These are phyloP conservation scores for Pezicula rhizophila DNA, from an alignment of 2,329 filamentous ascomycete species.

Conservation along the genomic window DNA sequence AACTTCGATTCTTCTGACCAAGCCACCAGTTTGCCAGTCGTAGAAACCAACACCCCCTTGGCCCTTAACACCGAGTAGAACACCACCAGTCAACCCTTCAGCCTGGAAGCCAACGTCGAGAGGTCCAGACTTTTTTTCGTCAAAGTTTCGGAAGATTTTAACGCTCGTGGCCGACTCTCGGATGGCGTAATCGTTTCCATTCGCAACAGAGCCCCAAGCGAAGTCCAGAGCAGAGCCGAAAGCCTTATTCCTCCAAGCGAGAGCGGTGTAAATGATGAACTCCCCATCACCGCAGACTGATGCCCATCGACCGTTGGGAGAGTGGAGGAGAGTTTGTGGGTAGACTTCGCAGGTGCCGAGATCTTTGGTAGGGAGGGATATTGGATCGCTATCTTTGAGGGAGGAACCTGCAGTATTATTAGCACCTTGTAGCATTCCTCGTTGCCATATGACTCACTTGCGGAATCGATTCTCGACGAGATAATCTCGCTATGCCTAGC, in stretches of 20 bases:
- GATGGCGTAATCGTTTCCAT: slow-evolving; percentile 97
- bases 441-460: slow-evolving; percentile 39
- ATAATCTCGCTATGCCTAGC: slow-evolving; percentile 92
- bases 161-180: slow-evolving; percentile 90
- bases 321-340: slow-evolving; percentile 88
- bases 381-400: slow-evolving; percentile 82
- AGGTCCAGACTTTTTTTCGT: slow-evolving; percentile 72
- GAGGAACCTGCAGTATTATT: slow-evolving; percentile 54
- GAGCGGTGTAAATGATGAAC: slow-evolving; percentile 96
- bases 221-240: slow-evolving; percentile 96
- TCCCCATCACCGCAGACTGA: slow-evolving; percentile 92
- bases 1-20: slow-evolving; percentile 88
- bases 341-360: slow-evolving; percentile 95
- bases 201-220: slow-evolving; percentile 93
- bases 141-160: slow-evolving; percentile 97
- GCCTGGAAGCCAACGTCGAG: slow-evolving; percentile 94
- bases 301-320: slow-evolving; percentile 87
- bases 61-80: slow-evolving; percentile 88
- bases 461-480: slow-evolving; percentile 90
- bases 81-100: slow-evolving; percentile 82
- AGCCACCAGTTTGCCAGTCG: slow-evolving; percentile 85
- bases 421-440: slow-evolving; percentile 12
- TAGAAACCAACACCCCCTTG: slow-evolving; percentile 94
- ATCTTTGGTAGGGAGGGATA: slow-evolving; percentile 85
- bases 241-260: slow-evolving; percentile 95